Evolutionary conservation across 768 basidiomycete genomes (phyloP).

Genomic region (Saitozyma sp.): DNA sequence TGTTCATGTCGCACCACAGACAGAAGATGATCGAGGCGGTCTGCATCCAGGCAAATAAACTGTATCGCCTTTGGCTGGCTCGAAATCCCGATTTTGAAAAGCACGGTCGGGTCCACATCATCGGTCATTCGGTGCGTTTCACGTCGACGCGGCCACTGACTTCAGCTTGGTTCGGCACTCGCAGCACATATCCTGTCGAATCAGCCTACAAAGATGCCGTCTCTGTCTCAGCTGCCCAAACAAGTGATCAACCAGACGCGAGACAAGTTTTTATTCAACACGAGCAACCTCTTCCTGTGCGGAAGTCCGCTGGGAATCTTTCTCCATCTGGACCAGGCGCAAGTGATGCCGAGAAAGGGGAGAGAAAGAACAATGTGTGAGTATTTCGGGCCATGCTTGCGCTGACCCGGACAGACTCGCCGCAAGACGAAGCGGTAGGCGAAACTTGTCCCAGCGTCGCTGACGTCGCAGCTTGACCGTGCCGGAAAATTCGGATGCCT

Average conservation of each 20-base stretch:
- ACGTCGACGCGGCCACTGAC: slow-evolving; percentile 1
- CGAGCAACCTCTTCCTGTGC: slow-evolving; percentile 53
- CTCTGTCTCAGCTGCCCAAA: slow-evolving; percentile 51
- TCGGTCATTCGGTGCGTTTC: slow-evolving; percentile 53
- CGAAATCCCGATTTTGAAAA: slow-evolving; percentile 55
- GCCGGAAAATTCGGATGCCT: slow-evolving; percentile 56
- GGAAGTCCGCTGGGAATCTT: slow-evolving; percentile 57
- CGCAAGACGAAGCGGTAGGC: slow-evolving; percentile 53
- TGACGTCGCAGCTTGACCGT: slow-evolving; percentile 48
- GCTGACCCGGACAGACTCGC: slow-evolving; percentile 44
- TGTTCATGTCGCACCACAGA: slow-evolving; percentile 57
- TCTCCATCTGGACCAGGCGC: slow-evolving; percentile 56
- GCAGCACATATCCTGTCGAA: slow-evolving; percentile 55
- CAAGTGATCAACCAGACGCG: slow-evolving; percentile 43
- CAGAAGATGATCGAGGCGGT: slow-evolving; percentile 57
- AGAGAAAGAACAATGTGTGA: slow-evolving; percentile 53
- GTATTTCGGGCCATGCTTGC: slow-evolving; percentile 1
- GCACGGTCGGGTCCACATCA: slow-evolving; percentile 54
- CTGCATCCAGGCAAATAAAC: slow-evolving; percentile 54
- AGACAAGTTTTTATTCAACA: slow-evolving; percentile 54
- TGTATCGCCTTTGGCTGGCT: slow-evolving; percentile 56
- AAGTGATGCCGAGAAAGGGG: slow-evolving; percentile 56
- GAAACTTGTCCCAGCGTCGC: too few species aligned
- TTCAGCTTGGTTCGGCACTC: slow-evolving; percentile 54
- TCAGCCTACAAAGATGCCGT: slow-evolving; percentile 55